Evolutionary conservation across 2,329 filamentous ascomycete genomes (phyloP).

Genomic region (Aureobasidium sp.): DNA sequence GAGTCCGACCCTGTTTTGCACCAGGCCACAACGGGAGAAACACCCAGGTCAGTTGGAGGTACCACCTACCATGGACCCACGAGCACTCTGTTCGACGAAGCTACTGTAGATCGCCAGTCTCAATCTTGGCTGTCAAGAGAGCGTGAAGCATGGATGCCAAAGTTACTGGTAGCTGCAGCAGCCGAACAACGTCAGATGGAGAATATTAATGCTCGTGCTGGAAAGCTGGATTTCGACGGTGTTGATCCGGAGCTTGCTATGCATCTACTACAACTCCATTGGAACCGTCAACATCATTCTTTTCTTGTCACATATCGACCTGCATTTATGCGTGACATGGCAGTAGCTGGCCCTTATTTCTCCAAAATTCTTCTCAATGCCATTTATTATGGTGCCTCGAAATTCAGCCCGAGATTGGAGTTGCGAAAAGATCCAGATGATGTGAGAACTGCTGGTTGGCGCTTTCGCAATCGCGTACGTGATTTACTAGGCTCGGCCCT

Average conservation of each 20-base stretch:
- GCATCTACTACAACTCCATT: constrained; percentile 44
- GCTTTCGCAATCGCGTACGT: constrained; percentile 40
- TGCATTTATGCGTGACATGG: constrained; percentile 27
- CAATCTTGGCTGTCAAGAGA: constrained; percentile 17
- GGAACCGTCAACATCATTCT: constrained; percentile 24
- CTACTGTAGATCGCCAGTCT: constrained; percentile 13
- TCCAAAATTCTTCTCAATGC: constrained; percentile 52
- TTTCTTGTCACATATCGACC: constrained; percentile 23
- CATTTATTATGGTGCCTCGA: constrained; percentile 43
- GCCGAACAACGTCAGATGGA: constrained; percentile 46
- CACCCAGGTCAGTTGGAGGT: constrained; percentile 14
- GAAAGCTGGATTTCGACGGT: constrained; percentile 50
- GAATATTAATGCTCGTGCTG: constrained; percentile 39
- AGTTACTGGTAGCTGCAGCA: constrained; percentile 43
- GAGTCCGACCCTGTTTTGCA: no score
- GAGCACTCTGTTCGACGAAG: constrained; percentile 43
- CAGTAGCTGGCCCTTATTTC: constrained; percentile 49
- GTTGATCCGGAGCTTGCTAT: constrained; percentile 47
- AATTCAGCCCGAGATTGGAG: constrained; percentile 42
- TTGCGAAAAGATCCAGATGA: constrained; percentile 42
- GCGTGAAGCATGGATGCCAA: constrained; percentile 37
- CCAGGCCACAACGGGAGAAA: no score
- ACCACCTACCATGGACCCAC: constrained; percentile 47
- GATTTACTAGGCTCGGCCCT: constrained; percentile 42
- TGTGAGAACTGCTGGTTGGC: constrained; percentile 43